Evolutionary conservation across 176 grass and related monocot species (phyloP).

Genomic region (Oryza meyeriana): DNA sequence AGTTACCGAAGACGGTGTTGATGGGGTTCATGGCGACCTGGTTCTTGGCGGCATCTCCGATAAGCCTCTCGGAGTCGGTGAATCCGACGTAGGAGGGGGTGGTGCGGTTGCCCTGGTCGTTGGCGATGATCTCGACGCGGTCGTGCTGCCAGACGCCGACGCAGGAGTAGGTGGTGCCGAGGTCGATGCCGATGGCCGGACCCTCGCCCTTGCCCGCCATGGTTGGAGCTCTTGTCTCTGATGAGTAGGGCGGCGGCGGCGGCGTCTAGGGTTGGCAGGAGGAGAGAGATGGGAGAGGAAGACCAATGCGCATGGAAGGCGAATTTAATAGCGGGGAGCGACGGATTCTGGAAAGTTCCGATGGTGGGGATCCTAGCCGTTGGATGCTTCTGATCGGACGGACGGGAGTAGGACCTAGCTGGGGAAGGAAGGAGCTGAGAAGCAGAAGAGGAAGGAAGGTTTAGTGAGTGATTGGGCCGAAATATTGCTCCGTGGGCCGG

Average conservation of each 20-base stretch:
- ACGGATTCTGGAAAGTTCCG: constrained; percentile 16
- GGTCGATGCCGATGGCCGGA: constrained; percentile 64
- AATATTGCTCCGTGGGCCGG: no score
- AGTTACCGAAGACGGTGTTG: constrained; percentile 39
- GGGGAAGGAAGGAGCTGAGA: no score
- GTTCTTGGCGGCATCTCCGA: constrained; percentile 39
- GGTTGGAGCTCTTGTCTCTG: neutral
- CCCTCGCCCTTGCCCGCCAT: constrained; percentile 55
- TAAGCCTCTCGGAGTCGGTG: constrained; percentile 48
- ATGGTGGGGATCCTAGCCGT: neutral
- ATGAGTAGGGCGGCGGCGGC: neutral
- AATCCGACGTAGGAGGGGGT: constrained; percentile 63
- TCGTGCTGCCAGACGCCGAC: constrained; percentile 78
- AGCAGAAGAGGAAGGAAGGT: neutral
- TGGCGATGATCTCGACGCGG: constrained; percentile 68
- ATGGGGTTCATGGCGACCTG: constrained; percentile 41
- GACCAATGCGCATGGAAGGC: neutral
- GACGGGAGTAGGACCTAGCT: neutral
- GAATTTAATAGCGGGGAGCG: constrained; percentile 21
- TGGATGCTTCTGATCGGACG: constrained; percentile 12
- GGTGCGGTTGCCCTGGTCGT: constrained; percentile 65
- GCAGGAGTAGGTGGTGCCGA: constrained; percentile 69
- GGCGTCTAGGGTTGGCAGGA: constrained; percentile 28
- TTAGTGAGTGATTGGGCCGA: neutral
- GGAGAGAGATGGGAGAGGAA: neutral